Percentiles rank a stretch among this genome's conserved stretches.
These are phyloP conservation scores for Venturiaceae sp. DNA, from an alignment of 2,329 filamentous ascomycete genomes.

Conservation along the genomic window DNA sequence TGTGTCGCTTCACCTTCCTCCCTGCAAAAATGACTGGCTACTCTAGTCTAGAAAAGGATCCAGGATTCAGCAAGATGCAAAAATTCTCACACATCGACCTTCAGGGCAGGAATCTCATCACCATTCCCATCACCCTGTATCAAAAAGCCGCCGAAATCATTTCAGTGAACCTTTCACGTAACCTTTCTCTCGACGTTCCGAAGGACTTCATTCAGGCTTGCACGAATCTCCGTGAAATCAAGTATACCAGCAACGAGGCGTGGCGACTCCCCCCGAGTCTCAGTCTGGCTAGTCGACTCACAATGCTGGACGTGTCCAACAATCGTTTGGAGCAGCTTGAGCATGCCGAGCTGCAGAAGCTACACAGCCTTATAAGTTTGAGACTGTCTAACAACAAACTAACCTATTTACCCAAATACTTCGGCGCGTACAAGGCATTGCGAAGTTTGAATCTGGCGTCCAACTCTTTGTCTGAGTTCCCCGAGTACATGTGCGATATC, in stretches of 20 bases:
- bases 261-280: constrained; percentile 77
- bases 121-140: constrained; percentile 90
- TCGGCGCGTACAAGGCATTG: constrained; percentile 68
- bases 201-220: constrained; percentile 96
- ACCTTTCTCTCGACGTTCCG: constrained; percentile 83
- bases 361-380: constrained; percentile 73
- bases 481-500: constrained; percentile 73
- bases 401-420: constrained; percentile 68
- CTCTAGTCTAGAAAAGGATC: constrained; percentile 61
- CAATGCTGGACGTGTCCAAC: constrained; percentile 88
- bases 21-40: constrained; percentile 79
- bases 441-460: constrained; percentile 87
- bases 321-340: constrained; percentile 84
- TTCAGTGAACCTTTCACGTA: constrained; percentile 85
- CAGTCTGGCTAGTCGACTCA: constrained; percentile 68
- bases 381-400: constrained; percentile 92
- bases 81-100: constrained; percentile 95
- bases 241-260: constrained; percentile 90
- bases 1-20: constrained; percentile 92
- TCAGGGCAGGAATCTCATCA: constrained; percentile 79
- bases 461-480: constrained; percentile 80
- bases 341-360: constrained; percentile 66
- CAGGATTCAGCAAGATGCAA: constrained; percentile 70
- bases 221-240: constrained; percentile 85
- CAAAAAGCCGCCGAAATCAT: constrained; percentile 88